These are phyloP conservation scores for Zygosaccharomyces sapae DNA, from an alignment of 1,139 yeast species.

Conservation along the genomic window DNA sequence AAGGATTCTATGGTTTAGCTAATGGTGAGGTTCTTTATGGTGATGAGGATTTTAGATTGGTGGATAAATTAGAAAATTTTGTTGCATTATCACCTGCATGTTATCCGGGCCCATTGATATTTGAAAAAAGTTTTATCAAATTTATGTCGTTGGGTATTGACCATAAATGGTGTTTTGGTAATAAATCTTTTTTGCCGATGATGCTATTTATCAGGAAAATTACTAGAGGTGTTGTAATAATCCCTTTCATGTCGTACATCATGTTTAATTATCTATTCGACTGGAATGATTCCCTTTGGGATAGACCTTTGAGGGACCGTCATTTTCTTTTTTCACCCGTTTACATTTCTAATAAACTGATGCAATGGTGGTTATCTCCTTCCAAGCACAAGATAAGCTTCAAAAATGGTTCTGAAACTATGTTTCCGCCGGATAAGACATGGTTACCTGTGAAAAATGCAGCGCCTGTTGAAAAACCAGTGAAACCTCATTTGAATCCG, in stretches of 20 bases:
- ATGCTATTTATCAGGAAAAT: constrained; percentile 49
- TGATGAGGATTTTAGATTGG: constrained; percentile 40
- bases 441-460: constrained; percentile 32
- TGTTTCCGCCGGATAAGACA: constrained; percentile 32
- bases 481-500: constrained; percentile 18
- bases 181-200: constrained; percentile 55
- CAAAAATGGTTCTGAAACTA: constrained; percentile 27
- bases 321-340: constrained; percentile 87
- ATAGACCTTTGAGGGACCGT: constrained; percentile 56
- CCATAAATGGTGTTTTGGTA: constrained; percentile 52
- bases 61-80: constrained; percentile 57
- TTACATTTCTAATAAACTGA: constrained; percentile 68
- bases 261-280: constrained; percentile 82
- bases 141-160: constrained; percentile 38
- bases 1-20: constrained; percentile 58
- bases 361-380: constrained; percentile 81
- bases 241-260: constrained; percentile 61
- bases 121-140: constrained; percentile 50
- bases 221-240: constrained; percentile 47
- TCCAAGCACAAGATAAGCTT: constrained; percentile 26
- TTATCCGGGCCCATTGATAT: constrained; percentile 72
- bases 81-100: constrained; percentile 87
- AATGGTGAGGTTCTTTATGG: constrained; percentile 37
- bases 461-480: constrained; percentile 14
- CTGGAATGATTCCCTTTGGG: constrained; percentile 83